A percentile compares a stretch with the other conserved stretches of the same genome.
These are phyloP conservation scores for Amanita molliuscula DNA, from an alignment of 768 basidiomycete genomes.

Conservation along the genomic window DNA sequence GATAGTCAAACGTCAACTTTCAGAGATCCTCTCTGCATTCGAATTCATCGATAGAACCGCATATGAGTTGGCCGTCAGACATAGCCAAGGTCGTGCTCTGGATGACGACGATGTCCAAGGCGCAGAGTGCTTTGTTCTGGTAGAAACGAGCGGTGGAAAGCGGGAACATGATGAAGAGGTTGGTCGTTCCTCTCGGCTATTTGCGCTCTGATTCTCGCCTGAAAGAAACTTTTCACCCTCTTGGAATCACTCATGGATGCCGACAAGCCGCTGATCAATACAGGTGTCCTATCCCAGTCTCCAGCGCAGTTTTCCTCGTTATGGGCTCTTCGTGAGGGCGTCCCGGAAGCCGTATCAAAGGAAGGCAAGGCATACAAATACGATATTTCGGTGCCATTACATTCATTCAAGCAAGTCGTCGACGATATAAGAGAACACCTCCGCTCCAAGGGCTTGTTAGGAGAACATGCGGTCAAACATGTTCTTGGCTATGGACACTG, in stretches of 20 bases:
- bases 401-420: constrained; percentile 80
- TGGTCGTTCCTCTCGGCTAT: constrained; percentile 2
- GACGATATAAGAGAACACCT: constrained; percentile 71
- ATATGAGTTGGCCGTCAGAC: constrained; percentile 76
- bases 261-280: constrained; percentile 69
- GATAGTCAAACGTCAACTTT: constrained; percentile 69
- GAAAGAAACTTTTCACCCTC: constrained; percentile 74
- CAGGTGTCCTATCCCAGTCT: constrained; percentile 87
- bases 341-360: constrained; percentile 88
- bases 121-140: constrained; percentile 81
- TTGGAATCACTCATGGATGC: constrained; percentile 70
- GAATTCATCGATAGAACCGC: constrained; percentile 89
- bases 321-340: constrained; percentile 87
- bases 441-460: constrained; percentile 55
- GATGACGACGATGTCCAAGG: constrained; percentile 65
- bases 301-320: constrained; percentile 82
- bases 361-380: constrained; percentile 97
- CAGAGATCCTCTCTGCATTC: constrained; percentile 95
- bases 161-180: constrained; percentile 93
- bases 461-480: constrained; percentile 66
- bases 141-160: constrained; percentile 91
- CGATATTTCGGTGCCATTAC: constrained; percentile 83
- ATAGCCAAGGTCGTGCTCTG: constrained; percentile 72
- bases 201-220: not conserved
- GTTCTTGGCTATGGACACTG: constrained; percentile 95